Evolutionary conservation across 129 eudicot genomes (phyloP), one percentile per base, ranked within the genome.

Genomic region (Tagetes patula): DNA sequence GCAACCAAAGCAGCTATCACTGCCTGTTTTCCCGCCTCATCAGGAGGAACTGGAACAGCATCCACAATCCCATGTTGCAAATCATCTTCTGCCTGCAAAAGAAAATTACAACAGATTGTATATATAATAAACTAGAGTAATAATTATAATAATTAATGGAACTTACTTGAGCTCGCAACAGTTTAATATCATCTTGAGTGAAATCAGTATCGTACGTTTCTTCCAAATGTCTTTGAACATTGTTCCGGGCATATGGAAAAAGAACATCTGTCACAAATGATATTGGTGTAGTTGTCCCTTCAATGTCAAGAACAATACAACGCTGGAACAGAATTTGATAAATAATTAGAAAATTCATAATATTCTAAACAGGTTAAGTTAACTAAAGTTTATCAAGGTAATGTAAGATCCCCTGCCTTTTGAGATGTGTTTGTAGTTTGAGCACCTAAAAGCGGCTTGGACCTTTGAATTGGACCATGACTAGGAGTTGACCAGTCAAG

Each of bases 261-360:
- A 95, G 96, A 78, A 95, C 90, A 79, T 91, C 97, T 27, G 99
- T 83, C 13, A 95, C 99, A 79, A 91, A 95, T 32, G 97, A 84
- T 79, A 95, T 95, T 8, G 96, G 99, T 32, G 99, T 95, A 8
- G 97, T 91, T 48, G 99, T 95, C 61, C 97, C 99, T 85, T 95
- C 99, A 72, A 95, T 95, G 75, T 95, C 99, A 49, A 95, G 91
- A 75, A 94, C 94, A 80, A 94, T 82, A 85, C 94, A 94, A 2
- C 81, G 89, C 96, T 90, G 87, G 81, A 87, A 66, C 66, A 64
- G 1, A 67, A 56, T 32, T 1, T 74, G 39, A 64, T 60, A 52
- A n/a, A 36, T 43, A 39, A 36, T 30, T 8, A 54, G 31, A 42
- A 5, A 9, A 69, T 55, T 55, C 74, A 45, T 31, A 34, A 59